These are phyloP conservation scores for Colletotrichum sp. DNA, from an alignment of 2,329 filamentous ascomycete species.

Conservation along the genomic window DNA sequence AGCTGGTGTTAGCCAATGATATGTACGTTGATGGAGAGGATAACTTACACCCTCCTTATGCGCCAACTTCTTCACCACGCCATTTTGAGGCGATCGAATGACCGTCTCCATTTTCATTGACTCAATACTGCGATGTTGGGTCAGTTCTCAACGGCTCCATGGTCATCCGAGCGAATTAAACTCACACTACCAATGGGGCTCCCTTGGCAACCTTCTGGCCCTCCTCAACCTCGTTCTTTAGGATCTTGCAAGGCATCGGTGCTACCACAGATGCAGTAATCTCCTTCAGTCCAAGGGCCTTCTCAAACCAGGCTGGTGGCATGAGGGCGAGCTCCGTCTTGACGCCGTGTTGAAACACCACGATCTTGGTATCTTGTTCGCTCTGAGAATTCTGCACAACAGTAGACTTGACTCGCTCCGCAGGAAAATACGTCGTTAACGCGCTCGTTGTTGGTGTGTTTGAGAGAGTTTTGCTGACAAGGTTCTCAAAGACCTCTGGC, in stretches of 20 bases:
- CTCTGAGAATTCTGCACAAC: constrained; percentile 64
- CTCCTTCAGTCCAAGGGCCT: constrained; percentile 84
- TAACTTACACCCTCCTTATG: constrained; percentile 75
- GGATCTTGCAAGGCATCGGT: constrained; percentile 97
- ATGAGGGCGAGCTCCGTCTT: constrained; percentile 65
- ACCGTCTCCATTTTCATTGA: constrained; percentile 93
- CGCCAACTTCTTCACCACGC: constrained; percentile 73
- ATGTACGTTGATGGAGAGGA: background rate
- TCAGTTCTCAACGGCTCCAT: constrained; percentile 26
- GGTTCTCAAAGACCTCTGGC: constrained; percentile 46
- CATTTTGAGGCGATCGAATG: constrained; percentile 77
- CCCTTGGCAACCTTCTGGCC: constrained; percentile 86
- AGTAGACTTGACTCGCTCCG: constrained; percentile 79
- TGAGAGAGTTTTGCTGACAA: constrained; percentile 44
- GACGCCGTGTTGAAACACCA: constrained; percentile 75
- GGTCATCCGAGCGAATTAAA: constrained; percentile 27
- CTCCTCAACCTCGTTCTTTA: constrained; percentile 85
- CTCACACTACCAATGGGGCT: constrained; percentile 82
- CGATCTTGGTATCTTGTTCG: constrained; percentile 66
- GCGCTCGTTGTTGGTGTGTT: constrained; percentile 31
- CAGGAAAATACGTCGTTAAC: constrained; percentile 80
- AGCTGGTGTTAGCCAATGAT: constrained; percentile 23
- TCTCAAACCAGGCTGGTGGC: constrained; percentile 80
- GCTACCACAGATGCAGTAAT: constrained; percentile 82
- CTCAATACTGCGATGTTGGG: constrained; percentile 62